These are phyloP conservation scores for Geotrichum siamense DNA, from an alignment of 1,139 yeast species.

Conservation along the genomic window DNA sequence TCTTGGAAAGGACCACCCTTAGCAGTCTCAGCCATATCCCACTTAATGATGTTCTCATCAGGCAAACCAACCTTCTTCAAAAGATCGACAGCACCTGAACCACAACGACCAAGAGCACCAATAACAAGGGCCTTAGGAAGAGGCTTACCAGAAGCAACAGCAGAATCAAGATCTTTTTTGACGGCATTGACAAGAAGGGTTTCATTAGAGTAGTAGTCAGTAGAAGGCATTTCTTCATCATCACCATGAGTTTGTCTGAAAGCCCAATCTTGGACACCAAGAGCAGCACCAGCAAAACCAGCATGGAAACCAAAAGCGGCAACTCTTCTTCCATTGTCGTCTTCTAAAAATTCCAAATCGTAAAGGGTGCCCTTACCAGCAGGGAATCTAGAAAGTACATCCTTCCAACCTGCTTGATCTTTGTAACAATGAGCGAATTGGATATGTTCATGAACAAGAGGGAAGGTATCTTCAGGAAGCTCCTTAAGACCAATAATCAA, in stretches of 20 bases:
- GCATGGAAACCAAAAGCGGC: constrained; percentile 99
- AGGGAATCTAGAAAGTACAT: constrained; percentile 80
- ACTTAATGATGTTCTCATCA: constrained; percentile 70
- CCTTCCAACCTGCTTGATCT: constrained; percentile 95
- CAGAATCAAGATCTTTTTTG: constrained; percentile 51
- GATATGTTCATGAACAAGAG: constrained; percentile 88
- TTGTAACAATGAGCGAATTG: constrained; percentile 99
- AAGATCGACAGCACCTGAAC: constrained; percentile 91
- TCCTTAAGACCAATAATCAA: constrained; percentile 91
- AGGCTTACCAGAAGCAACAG: constrained; percentile 55
- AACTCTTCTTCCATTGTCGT: constrained; percentile 93
- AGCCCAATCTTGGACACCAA: constrained; percentile 92
- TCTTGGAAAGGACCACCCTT: constrained; percentile 96
- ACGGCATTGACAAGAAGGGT: constrained; percentile 63
- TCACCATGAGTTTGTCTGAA: constrained; percentile 71
- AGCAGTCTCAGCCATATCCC: constrained; percentile 97
- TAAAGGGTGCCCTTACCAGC: constrained; percentile 84
- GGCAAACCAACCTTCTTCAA: constrained; percentile 82
- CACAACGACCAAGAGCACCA: constrained; percentile 98
- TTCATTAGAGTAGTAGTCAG: constrained; percentile 79
- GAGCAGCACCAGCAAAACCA: constrained; percentile 98
- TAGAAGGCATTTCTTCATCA: constrained; percentile 55
- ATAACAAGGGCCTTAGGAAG: constrained; percentile 78
- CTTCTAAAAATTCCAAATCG: constrained; percentile 89
- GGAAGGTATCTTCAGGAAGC: constrained; percentile 90